Base-by-base conservation (phyloP, 2,329 filamentous ascomycete genomes). In the Colletotrichum destructivum region DNA sequence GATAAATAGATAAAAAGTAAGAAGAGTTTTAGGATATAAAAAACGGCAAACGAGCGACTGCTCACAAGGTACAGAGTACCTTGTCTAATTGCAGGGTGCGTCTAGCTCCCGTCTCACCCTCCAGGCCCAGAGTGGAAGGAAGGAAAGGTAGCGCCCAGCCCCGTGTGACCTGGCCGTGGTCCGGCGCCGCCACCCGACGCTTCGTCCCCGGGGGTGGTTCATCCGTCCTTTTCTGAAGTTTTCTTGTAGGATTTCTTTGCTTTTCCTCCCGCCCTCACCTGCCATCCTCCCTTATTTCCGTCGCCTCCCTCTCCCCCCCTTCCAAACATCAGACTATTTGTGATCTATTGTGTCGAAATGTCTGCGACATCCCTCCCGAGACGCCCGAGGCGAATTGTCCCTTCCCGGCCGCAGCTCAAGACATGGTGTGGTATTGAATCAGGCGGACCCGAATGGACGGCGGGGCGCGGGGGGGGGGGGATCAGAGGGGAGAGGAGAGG, bases 101-200 rank as follows among this genome's bases (percentile, higher is more conserved):
- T 55, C 52, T 35, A 21, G 52, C n/a, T 40, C 54, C 54, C 35
- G n/a, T 23, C 54, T 13, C n/a, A 40, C 35, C 35, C 35, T 23
- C 31, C 35, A 42, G 21, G 31, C n/a, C 21, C 13, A 23, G 26
- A 56, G 35, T 40, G 18, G 18, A 38, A 55, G 16, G 16, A 12
- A 31, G 16, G 11, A n/a, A 15, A 38, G 52, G 52, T n/a, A 55
- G 16, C 46, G 49, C 13, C 49, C 23, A 52, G 49, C 54, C 31
- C 23, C n/a, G 54, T 40, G 9, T 13, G 54, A n/a, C 54, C 55
- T 18, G n/a, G 38, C 38, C n/a, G 38, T 42, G 55, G 38, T 26
- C 52, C 51, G 62, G 16, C 18, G 62, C 42, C 62, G 26, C 52
- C 52, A 65, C 52, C 52, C 52, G 52, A 65, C 11, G 9, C 23